Evolutionary conservation across 2,329 filamentous ascomycete genomes (phyloP), one percentile per base, ranked within the genome.

Genomic region (Colletotrichum chlorophyti): DNA sequence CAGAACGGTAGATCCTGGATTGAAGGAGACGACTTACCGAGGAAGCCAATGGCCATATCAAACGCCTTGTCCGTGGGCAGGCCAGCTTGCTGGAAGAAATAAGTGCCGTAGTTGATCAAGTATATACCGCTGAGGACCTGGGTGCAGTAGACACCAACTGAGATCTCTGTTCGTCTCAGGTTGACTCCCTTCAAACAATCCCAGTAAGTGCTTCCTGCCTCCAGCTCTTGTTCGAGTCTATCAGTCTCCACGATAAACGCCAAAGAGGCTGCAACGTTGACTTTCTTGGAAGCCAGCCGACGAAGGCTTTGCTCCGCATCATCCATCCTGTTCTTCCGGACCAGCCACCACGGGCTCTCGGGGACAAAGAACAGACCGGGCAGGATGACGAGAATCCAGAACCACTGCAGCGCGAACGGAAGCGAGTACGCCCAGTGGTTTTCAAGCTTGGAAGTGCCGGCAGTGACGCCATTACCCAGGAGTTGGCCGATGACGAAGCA

Each of bases 121-220:
- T 86, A 84, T 61, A 86, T 85, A 21, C 87, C 86, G 48, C 81
- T 84, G 2, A 89, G 73, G 17, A 87, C 86, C 65, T 90, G 87
- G 3, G 86, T 86, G 4, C 83, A 80, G 75, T 87, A 89, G 6
- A 86, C 84, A 68, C 87, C 86, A 59, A 78, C 76, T 4, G 81
- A 77, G 29, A 85, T 83, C 65, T 84, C 82, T 0, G 82, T 84
- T 17, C 82, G 77, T n/a, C 80, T 74, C 15, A 77, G 66, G 58
- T 82, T 81, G 34, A 74, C 72, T 1, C 77, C 79, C 38, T 70
- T 76, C 64, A 85, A 77, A 43, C 81, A 83, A 58, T 84, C 81
- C 21, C 70, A 15, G 62, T 84, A 85, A 1, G 74, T 78, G 26
- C 77, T 79, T 1, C 78, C 79, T 2, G 76, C 73, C 53, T 80